Conservation (phyloP, 2,329 filamentous ascomycete species). For the Stromatinia cepivora region DNA sequence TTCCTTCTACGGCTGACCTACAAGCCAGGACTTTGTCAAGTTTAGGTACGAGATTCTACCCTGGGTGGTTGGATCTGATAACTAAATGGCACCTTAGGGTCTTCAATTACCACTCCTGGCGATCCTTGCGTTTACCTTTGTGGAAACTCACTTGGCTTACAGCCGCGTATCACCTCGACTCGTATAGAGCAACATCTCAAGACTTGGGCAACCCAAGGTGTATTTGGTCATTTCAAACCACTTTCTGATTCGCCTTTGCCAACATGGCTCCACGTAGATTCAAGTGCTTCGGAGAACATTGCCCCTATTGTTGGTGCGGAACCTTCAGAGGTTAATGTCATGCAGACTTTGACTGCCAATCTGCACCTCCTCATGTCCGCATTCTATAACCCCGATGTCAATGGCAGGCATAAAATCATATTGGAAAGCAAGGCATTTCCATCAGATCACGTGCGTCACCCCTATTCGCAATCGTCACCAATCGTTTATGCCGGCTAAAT, state of each 20-base stretch:
- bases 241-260: constrained; percentile 60
- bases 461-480: constrained; percentile 15
- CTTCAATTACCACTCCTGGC: constrained; percentile 30
- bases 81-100: constrained; percentile 25
- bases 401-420: constrained; percentile 67
- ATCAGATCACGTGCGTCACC: constrained; percentile 68
- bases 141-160: constrained; percentile 76
- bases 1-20: constrained; percentile 73
- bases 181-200: constrained; percentile 69
- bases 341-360: constrained; percentile 79
- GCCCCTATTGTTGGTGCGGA: constrained; percentile 70
- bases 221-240: constrained; percentile 73
- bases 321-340: constrained; percentile 69
- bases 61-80: constrained; percentile 8
- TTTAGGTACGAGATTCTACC: constrained; percentile 27
- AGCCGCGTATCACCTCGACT: constrained; percentile 63
- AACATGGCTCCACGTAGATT: constrained; percentile 71
- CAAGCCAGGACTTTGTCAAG: constrained; percentile 48
- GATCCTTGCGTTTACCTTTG: constrained; percentile 64
- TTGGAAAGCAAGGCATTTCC: constrained; percentile 80
- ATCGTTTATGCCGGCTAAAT: constrained; percentile 29
- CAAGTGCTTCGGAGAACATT: constrained; percentile 63
- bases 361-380: constrained; percentile 75
- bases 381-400: constrained; percentile 69
- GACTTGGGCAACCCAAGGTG: constrained; percentile 75